phyloP scores from a whole-genome alignment of 495 filamentous ascomycete genomes.

The Penicillium antarcticum region DNA sequence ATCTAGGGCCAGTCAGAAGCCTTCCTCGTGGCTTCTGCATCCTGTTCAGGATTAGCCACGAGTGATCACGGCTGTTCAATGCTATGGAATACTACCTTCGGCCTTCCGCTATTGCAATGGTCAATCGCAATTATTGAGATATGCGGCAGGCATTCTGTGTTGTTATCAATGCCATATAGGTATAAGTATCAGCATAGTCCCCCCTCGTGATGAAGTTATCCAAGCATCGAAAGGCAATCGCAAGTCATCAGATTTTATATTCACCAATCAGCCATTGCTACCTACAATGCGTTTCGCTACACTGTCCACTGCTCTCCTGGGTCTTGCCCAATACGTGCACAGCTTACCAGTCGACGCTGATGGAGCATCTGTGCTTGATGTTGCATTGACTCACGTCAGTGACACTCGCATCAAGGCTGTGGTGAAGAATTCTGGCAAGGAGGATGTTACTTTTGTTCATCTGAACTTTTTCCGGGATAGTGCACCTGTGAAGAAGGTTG shows the following conservation, averaged over 20 bases:
- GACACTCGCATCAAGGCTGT: slow-evolving; percentile 58
- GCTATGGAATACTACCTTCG: slow-evolving; percentile 6
- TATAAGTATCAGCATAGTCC: too few species aligned
- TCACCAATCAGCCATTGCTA: not conserved
- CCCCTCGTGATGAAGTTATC: not conserved
- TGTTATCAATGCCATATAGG: too few species aligned
- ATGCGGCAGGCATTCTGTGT: too few species aligned
- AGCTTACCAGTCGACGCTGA: slow-evolving; percentile 39
- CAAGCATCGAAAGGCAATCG: not conserved
- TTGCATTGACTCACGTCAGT: slow-evolving; percentile 50
- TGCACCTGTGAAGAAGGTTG: slow-evolving; percentile 58
- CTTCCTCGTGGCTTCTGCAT: not conserved
- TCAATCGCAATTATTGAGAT: not conserved
- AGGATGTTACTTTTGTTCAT: slow-evolving; percentile 56
- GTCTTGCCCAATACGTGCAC: slow-evolving; percentile 37
- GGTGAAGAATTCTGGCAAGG: slow-evolving; percentile 56
- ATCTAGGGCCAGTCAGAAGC: not conserved
- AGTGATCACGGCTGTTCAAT: not conserved
- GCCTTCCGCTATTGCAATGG: not conserved
- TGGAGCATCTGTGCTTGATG: slow-evolving; percentile 44
- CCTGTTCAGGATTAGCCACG: not conserved
- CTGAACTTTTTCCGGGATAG: slow-evolving; percentile 60
- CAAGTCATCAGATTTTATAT: not conserved
- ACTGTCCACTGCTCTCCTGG: slow-evolving; percentile 30
- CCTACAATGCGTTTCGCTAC: slow-evolving; percentile 15